Evolutionary conservation across 148 eudicot species (phyloP).

Genomic region (Arbutus unedo): DNA sequence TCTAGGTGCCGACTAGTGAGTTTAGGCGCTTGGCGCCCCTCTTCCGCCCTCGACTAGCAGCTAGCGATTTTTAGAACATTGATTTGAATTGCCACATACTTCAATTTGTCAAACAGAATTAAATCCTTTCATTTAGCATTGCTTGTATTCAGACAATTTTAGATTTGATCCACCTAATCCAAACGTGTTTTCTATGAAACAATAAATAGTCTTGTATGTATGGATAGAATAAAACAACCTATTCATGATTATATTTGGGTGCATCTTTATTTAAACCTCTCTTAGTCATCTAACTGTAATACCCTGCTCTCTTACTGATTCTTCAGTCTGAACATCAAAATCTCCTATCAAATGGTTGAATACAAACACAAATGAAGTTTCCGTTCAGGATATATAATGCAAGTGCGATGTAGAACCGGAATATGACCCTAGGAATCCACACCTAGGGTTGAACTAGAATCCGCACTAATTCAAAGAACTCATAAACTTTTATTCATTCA

Average conservation of each 20-base stretch:
- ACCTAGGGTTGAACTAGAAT: no score
- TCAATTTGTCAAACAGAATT: background rate
- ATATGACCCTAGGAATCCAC: no score
- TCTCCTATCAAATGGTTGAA: background rate
- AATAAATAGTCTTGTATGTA: background rate
- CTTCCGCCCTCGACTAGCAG: no score
- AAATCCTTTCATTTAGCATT: background rate
- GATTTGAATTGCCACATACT: background rate
- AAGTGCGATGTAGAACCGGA: no score
- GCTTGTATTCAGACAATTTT: background rate
- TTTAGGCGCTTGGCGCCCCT: no score
- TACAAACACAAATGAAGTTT: constrained; percentile 7
- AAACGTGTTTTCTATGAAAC: background rate
- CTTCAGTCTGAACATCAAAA: background rate
- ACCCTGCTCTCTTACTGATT: constrained; percentile 3
- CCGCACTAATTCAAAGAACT: no score
- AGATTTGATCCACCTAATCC: background rate
- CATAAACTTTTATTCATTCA: no score
- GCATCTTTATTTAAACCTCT: background rate
- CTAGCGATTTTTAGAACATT: no score
- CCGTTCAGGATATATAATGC: background rate
- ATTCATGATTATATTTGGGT: background rate
- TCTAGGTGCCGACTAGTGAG: no score
- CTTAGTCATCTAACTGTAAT: background rate
- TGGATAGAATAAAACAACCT: background rate